Percentiles rank a stretch among this genome's conserved stretches.
These are phyloP conservation scores for Stereocaulon alpinum DNA, from an alignment of 495 filamentous ascomycete genomes.

Conservation along the genomic window DNA sequence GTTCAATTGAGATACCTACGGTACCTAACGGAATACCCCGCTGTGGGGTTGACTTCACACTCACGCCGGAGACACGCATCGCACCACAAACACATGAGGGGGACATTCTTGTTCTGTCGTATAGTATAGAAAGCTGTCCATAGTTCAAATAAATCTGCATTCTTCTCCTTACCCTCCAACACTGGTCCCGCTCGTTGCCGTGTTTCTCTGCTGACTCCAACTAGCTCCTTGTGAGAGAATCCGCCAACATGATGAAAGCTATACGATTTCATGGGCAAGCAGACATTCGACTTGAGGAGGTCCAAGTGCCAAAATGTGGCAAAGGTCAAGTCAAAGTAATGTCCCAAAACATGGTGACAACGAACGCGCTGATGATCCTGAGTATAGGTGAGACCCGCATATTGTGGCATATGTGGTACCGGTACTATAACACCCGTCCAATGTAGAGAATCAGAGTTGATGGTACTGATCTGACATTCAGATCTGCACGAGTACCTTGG, in stretches of 20 bases:
- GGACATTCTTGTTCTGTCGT: neutral
- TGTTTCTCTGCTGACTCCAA: neutral
- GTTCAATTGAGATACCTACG: neutral
- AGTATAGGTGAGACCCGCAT: conserved; percentile 40
- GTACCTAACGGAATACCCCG: neutral
- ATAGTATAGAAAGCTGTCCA: neutral
- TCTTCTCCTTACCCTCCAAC: neutral
- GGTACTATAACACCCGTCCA: conserved; percentile 25
- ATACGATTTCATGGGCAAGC: conserved; percentile 33
- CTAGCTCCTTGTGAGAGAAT: neutral
- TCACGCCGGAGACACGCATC: neutral
- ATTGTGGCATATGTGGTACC: conserved; percentile 48
- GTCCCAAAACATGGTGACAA: neutral
- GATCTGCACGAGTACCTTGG: conserved; percentile 53
- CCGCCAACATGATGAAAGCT: conserved; percentile 31
- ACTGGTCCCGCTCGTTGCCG: neutral
- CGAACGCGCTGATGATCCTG: neutral
- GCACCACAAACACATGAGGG: neutral
- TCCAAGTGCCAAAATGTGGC: conserved; percentile 33
- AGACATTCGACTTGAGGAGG: conserved; percentile 34
- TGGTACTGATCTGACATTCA: conserved; percentile 16
- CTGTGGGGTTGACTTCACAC: neutral
- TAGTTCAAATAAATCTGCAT: neutral
- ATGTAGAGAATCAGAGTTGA: conserved; percentile 1
- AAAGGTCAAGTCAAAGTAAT: conserved; percentile 34